Evolutionary conservation across 1,139 yeast genomes (phyloP), one percentile per base, ranked within the genome.

Genomic region (Blastobotrys indianensis): DNA sequence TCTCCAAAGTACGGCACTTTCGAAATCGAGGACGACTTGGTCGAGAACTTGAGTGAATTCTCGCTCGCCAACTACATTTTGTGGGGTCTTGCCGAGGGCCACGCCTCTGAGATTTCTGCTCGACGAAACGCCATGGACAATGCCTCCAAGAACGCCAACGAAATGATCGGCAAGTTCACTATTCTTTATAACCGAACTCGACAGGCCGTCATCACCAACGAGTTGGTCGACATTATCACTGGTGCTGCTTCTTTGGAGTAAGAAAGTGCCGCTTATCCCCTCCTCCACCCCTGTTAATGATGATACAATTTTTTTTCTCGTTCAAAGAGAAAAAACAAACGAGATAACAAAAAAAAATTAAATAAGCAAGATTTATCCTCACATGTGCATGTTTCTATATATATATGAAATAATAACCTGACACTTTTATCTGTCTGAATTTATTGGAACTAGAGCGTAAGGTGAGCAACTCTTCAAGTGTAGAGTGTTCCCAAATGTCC

Each of bases 111-210:
- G 77, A 78, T 90, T 61, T 85, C 95, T 58, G 97, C 98, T 54
- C 88, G 98, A 82, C 90, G 98, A 82, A 90, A 88, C 70, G 98
- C 98, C 63, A 92, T 92, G 98, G 98, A 92, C 74, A 92, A 90
- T 68, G 98, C 98, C 56, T 88, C 97, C 62, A 92, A 92, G 94
- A 92, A 90, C 69, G 98, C 98, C 56, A 95, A 95, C 74, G 98
- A 92, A 63, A 92, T 92, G 98, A 92, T 92, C 68, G 82, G 79
- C 75, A 82, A 79, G 67, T 90, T 86, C 84, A 83, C 97, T 59
- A 92, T 92, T 71, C 81, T 90, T 72, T 92, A 92, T 76, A 92
- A 92, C 90, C 90, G 98, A 82, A 86, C 97, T 69, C 90, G 98
- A 84, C 98, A 92, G 80, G 98, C 98, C 63, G 98, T 90, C 69